Evolutionary conservation across 2,329 filamentous ascomycete genomes (phyloP).

Genomic region (Cordyceps tenuipes): DNA sequence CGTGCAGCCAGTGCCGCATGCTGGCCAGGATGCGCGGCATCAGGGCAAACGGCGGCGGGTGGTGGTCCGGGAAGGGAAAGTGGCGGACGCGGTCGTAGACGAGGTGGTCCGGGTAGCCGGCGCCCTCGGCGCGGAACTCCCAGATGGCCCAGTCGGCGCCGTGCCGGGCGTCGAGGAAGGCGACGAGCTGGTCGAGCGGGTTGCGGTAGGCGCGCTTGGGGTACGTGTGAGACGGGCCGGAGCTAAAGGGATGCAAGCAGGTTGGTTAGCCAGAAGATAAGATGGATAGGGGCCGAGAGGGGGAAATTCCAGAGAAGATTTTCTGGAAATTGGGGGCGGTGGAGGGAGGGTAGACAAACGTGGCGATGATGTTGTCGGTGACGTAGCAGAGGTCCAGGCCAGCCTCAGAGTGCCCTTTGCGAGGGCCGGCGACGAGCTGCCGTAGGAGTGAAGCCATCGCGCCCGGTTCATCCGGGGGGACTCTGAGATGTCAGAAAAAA

Average conservation of each 20-base stretch:
- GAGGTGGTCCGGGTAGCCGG: constrained; percentile 84
- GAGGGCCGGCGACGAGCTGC: constrained; percentile 83
- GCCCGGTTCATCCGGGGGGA: neutral
- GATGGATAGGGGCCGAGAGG: neutral
- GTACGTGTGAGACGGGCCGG: constrained; percentile 81
- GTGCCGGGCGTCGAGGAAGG: constrained; percentile 81
- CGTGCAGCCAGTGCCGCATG: constrained; percentile 81
- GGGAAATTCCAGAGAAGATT: neutral
- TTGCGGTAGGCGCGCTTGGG: constrained; percentile 91
- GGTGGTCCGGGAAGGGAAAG: constrained; percentile 95
- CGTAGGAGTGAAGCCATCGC: constrained; percentile 71
- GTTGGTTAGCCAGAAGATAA: neutral
- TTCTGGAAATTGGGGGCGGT: neutral
- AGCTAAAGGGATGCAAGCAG: constrained; percentile 45
- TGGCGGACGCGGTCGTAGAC: constrained; percentile 82
- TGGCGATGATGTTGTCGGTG: constrained; percentile 65
- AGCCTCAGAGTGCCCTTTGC: constrained; percentile 75
- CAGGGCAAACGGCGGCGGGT: constrained; percentile 85
- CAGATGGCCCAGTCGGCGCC: constrained; percentile 84
- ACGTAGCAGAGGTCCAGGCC: constrained; percentile 94
- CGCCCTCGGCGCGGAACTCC: constrained; percentile 96
- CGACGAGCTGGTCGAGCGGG: constrained; percentile 76
- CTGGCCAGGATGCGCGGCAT: constrained; percentile 84
- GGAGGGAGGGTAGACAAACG: constrained; percentile 30
- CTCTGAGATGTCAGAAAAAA: neutral